Evolutionary conservation across 805 yeast genomes (phyloP), one percentile per base, ranked within the genome.

Genomic region (Lipomyces chichibuensis): DNA sequence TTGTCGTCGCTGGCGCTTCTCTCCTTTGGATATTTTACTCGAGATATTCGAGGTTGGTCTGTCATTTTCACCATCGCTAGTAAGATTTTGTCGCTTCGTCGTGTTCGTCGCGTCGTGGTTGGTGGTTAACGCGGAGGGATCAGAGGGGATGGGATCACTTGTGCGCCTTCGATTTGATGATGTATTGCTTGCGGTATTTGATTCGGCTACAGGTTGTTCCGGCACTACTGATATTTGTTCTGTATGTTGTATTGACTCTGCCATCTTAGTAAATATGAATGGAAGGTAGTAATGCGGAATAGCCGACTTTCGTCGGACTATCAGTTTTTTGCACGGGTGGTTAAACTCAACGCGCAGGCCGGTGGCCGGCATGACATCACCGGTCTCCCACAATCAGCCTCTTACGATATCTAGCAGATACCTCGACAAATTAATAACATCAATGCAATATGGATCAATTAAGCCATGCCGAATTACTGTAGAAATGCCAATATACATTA

Each of bases 1-100:
- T 43, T 43, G 23, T 60, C 25, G 51, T 52, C 29, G 32, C 55
- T n/a, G 23, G 27, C 51, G 57, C 39, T 59, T 59, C 23, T 25
- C 62, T 29, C 29, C 29, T 57, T 53, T 23, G 33, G 56, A 8
- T 13, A 23, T 7, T 35, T 35, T 11, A 14, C 39, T 37, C 39
- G 39, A 37, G 39, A 37, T 37, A 5, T 43, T 17, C 8, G 49
- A 43, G 13, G 23, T n/a, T 5, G 8, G 23, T 17, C 49, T 5
- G 6, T 17, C 49, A 43, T n/a, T 43, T 17, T 43, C 6, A 17
- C 11, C 14, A n/a, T 46, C 32, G 55, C 39, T 57, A 35, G 14
- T 29, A 55, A 52, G n/a, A 8, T 20, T 52, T 43, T 23, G 49
- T n/a, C 49, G 49, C 49, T 43, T 43, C 49, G 49, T 43, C 49